A percentile compares a stretch with the other conserved stretches of the same genome.
Evolutionary conservation across 75 land plant genomes (phyloP).

Genomic region (Cunninghamia lanceolata): DNA sequence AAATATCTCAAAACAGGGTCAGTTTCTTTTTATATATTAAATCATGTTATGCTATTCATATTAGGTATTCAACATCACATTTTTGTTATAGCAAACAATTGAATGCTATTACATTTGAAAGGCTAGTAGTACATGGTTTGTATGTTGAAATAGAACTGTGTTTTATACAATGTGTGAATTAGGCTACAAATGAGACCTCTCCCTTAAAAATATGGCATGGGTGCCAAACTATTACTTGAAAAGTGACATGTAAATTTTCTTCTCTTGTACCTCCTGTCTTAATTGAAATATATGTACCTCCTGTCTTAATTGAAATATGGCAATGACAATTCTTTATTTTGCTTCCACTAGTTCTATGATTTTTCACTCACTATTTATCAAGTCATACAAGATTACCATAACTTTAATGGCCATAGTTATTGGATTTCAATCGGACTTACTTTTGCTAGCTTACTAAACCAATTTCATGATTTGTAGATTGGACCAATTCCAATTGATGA

Average conservation of each 20-base stretch:
- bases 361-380: background rate
- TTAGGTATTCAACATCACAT: too few relatives aligned
- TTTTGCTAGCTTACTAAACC: background rate
- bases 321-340: background rate
- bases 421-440: background rate
- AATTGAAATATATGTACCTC: background rate
- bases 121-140: background rate
- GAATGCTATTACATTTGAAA: background rate
- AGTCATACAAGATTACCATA: background rate
- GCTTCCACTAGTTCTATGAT: background rate
- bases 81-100: background rate
- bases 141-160: background rate
- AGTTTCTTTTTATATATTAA: background rate
- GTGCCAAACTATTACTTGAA: background rate
- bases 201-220: background rate
- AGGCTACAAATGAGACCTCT: background rate
- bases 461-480: constrained; percentile 43
- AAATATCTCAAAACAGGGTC: too few relatives aligned
- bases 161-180: background rate
- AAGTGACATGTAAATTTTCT: background rate
- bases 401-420: background rate
- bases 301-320: background rate
- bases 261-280: background rate
- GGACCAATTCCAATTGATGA: constrained; percentile 92
- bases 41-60: background rate